Conservation (phyloP, 2,329 filamentous ascomycete species). For the Geoglossum cookeanum region DNA sequence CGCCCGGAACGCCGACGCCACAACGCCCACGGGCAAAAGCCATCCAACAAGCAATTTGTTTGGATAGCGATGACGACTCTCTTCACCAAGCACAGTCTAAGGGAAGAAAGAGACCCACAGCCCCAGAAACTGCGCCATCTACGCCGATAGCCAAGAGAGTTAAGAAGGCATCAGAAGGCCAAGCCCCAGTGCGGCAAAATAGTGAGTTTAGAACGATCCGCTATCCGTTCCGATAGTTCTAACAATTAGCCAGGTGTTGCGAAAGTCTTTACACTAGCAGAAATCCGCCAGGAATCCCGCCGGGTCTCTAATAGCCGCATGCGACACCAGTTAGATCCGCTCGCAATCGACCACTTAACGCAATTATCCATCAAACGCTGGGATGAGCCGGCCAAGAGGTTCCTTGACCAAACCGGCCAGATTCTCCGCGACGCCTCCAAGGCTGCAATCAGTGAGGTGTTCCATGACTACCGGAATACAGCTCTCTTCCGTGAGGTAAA, state of each 20-base stretch:
- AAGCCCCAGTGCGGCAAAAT: not conserved
- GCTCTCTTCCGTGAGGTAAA: not conserved
- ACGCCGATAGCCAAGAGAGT: not conserved
- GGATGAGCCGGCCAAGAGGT: slow-evolving; percentile 12
- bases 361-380: slow-evolving; percentile 14
- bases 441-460: slow-evolving; percentile 10
- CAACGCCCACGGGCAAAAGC: not conserved
- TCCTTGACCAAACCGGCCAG: slow-evolving; percentile 14
- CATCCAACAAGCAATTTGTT: not conserved
- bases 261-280: slow-evolving; percentile 15
- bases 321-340: slow-evolving; percentile 18
- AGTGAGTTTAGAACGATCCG: not conserved
- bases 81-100: not conserved
- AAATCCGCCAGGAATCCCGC: slow-evolving; percentile 14
- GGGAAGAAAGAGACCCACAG: not conserved
- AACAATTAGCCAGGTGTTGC: not conserved
- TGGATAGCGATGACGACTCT: not conserved
- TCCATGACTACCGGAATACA: slow-evolving; percentile 9
- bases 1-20: not conserved
- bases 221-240: not conserved
- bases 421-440: slow-evolving; percentile 13
- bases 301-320: slow-evolving; percentile 15
- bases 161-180: not conserved
- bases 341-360: slow-evolving; percentile 17
- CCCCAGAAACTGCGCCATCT: not conserved